Conservation (phyloP, 371 early-diverging fungal species). For the Quaeritorhiza haematococci region DNA sequence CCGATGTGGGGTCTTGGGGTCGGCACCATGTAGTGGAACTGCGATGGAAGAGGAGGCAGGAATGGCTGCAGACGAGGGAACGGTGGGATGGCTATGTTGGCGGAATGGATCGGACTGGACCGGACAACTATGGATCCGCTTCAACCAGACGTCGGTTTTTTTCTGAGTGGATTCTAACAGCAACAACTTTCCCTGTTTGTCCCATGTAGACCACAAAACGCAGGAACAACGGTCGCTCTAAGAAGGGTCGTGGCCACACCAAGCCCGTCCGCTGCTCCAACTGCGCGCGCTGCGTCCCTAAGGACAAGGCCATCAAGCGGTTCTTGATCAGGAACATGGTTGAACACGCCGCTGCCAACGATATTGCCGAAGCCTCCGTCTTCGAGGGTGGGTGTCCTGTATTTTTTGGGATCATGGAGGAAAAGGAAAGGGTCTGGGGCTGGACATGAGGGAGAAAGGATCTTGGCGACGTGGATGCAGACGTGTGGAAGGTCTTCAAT, state of each 20-base stretch:
- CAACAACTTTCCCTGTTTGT: no score
- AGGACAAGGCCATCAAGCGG: constrained; percentile 99
- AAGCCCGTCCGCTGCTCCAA: constrained; percentile 96
- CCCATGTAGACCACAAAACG: constrained; percentile 87
- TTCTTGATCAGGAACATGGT: constrained; percentile 97
- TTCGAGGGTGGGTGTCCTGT: constrained; percentile 63
- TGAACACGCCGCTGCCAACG: constrained; percentile 95
- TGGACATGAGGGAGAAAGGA: background rate
- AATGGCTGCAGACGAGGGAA: no score
- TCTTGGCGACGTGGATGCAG: background rate
- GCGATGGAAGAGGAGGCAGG: no score
- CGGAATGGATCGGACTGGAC: no score
- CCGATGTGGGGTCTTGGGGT: no score
- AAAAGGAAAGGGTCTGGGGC: background rate
- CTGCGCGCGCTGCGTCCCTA: constrained; percentile 97
- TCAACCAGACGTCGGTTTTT: no score
- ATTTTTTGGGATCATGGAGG: constrained; percentile 1
- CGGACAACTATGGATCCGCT: no score
- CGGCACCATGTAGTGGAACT: no score
- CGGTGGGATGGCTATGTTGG: no score
- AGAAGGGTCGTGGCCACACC: constrained; percentile 98
- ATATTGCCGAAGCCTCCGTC: constrained; percentile 93
- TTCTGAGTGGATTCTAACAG: no score
- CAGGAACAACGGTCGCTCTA: constrained; percentile 98
- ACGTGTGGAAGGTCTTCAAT: background rate